A percentile compares a stretch with the other conserved stretches of the same genome.
Evolutionary conservation across 129 eudicot species (phyloP).

Genomic region (Pseudognaphalium luteoalbum): DNA sequence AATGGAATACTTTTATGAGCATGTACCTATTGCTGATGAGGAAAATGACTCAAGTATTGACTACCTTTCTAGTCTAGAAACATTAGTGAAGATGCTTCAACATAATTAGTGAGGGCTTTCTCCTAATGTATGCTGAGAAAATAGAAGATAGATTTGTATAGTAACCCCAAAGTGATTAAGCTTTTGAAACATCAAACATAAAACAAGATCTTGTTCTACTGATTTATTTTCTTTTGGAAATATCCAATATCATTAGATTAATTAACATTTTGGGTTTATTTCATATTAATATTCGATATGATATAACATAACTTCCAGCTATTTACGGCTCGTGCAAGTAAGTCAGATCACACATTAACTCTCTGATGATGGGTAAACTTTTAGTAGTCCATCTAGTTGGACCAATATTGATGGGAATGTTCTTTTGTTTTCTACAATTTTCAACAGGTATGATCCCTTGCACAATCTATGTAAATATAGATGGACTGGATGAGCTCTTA

Average conservation of each 20-base stretch:
- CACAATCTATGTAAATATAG: slow-evolving; percentile 88
- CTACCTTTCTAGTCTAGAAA: no score
- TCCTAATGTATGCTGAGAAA: slow-evolving; percentile 97
- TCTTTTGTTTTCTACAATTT: background rate
- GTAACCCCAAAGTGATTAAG: slow-evolving; percentile 93
- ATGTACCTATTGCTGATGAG: no score
- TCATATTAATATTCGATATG: slow-evolving; percentile 65
- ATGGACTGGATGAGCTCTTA: slow-evolving; percentile 87
- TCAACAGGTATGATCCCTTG: slow-evolving; percentile 78
- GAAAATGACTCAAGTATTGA: no score
- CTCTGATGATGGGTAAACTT: slow-evolving; percentile 13
- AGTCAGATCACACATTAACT: slow-evolving; percentile 29
- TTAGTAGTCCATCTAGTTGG: background rate
- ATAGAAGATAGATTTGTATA: slow-evolving; percentile 85
- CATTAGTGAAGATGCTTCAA: no score
- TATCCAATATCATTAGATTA: background rate
- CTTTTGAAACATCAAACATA: background rate
- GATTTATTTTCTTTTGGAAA: background rate
- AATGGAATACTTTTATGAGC: no score
- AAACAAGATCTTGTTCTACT: slow-evolving; percentile 16
- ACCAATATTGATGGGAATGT: background rate
- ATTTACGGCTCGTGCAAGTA: slow-evolving; percentile 99
- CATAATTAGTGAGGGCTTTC: slow-evolving; percentile 98
- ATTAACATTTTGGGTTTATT: slow-evolving; percentile 29
- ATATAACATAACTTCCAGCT: slow-evolving; percentile 93